Conservation (phyloP, 495 filamentous ascomycete genomes). For the Podospora pseudopauciseta region DNA sequence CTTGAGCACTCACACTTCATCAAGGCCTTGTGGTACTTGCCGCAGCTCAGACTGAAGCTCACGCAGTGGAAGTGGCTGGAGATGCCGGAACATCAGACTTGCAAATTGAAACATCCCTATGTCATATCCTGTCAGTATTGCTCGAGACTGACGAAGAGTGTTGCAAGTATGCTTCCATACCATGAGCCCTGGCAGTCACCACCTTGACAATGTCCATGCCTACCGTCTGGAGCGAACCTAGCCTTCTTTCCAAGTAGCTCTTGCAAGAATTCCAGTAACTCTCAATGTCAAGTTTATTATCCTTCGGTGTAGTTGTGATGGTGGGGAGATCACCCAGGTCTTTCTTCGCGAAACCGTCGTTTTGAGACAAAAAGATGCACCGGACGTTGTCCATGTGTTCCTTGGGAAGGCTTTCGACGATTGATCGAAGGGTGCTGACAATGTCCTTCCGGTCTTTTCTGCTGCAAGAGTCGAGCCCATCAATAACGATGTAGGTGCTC, state of each 20-base stretch:
- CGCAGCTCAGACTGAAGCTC: not conserved
- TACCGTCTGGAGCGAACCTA: not conserved
- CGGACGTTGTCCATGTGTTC: not conserved
- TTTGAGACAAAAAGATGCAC: not conserved
- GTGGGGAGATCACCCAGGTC: not conserved
- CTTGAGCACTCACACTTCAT: not conserved
- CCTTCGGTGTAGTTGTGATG: not conserved
- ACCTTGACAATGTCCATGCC: slow-evolving; percentile 3
- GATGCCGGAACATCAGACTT: not conserved
- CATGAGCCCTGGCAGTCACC: not conserved
- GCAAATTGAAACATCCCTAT: not conserved
- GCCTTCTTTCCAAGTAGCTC: not conserved
- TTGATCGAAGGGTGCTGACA: not conserved
- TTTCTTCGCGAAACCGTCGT: not conserved
- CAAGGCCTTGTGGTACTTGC: not conserved
- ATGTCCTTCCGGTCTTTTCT: not conserved
- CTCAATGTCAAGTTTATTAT: not conserved
- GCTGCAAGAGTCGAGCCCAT: slow-evolving; percentile 4
- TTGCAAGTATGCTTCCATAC: not conserved
- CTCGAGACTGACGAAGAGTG: not conserved
- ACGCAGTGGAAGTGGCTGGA: not conserved
- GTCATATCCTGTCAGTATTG: not conserved
- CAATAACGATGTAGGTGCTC: not conserved
- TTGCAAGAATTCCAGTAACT: not conserved
- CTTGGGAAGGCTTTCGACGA: not conserved